Base-by-base conservation (phyloP, 306 rosid species). In the Abrus precatorius region DNA sequence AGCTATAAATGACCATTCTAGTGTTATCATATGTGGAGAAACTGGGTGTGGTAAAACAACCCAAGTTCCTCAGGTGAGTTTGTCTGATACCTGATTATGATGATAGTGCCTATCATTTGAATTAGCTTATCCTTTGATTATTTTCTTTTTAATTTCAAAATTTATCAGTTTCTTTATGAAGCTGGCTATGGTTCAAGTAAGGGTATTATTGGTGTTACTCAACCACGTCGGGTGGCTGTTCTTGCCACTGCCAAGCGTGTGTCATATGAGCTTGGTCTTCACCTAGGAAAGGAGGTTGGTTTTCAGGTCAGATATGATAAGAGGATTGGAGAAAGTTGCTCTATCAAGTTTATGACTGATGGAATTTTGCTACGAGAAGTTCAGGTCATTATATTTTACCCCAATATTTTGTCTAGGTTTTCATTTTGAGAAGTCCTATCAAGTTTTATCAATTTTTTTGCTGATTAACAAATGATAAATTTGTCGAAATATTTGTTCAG, bases 31-130 rank as follows among this genome's bases (percentile, higher is more conserved):
- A 82, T 94, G 98, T 40, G 98, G 98, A 91, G 97, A 94, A 82
- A 94, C 98, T 82, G 97, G 98, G 68, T 94, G 98, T 90, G 98
- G 98, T 82, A 94, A 94, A 94, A 94, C 97, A 41, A 94, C 98
- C 69, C 98, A 94, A 90, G 98, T 94, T 86, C 97, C 98, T 67
- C 98, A 94, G 87, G 97, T 91, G 65, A 82, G 90, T 73, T 68
- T 73, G 49, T 68, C 64, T 85, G 20, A 49, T 64, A 40, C 77
- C 80, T 61, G 59, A 61, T 73, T 52, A 52, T 80, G 78, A 56
- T 72, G 63, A 54, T 64, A 33, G 61, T n/a, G 9, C 75, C 33
- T 50, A 43, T 57, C 44, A 74, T 75, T 75, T 53, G 50, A 62
- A 50, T 50, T 71, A 61, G 52, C 78, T 61, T 27, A 54, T 70